Conservation (phyloP, 2,329 filamentous ascomycete genomes). For the Spiromastix sp. region DNA sequence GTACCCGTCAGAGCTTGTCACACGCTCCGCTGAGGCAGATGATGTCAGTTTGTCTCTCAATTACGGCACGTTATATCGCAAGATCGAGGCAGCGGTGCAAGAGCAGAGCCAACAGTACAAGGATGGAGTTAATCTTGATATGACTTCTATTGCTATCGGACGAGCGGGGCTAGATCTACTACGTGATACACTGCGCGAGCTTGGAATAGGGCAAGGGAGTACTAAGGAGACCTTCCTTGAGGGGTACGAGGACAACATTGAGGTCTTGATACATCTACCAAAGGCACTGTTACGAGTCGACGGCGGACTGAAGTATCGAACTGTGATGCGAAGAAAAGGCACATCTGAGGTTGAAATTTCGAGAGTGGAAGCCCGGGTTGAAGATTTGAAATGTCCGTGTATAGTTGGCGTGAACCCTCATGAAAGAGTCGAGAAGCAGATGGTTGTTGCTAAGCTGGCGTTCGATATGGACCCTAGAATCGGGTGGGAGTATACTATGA, state of each 20-base stretch:
- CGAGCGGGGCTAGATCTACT: neutral
- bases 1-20: conserved; percentile 29
- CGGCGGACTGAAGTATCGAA: conserved; percentile 31
- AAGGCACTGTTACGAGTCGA: conserved; percentile 36
- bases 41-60: conserved; percentile 36
- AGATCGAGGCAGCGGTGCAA: conserved; percentile 25
- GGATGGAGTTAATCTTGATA: neutral
- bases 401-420: conserved; percentile 44
- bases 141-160: neutral
- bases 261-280: conserved; percentile 31
- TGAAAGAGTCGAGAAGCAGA: conserved; percentile 41
- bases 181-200: conserved; percentile 8
- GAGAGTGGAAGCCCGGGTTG: conserved; percentile 31
- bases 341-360: conserved; percentile 17
- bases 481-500: conserved; percentile 22
- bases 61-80: conserved; percentile 38
- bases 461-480: conserved; percentile 22
- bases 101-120: no score
- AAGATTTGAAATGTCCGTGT: conserved; percentile 34
- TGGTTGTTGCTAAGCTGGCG: conserved; percentile 32
- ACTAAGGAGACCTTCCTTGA: conserved; percentile 16
- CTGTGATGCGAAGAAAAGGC: conserved; percentile 21
- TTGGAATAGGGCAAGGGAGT: conserved; percentile 14
- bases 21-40: conserved; percentile 30
- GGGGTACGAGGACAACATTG: conserved; percentile 23